Evolutionary conservation across 352 stramenopile genomes (phyloP).

Genomic region (Elongisporangium undulatum): DNA sequence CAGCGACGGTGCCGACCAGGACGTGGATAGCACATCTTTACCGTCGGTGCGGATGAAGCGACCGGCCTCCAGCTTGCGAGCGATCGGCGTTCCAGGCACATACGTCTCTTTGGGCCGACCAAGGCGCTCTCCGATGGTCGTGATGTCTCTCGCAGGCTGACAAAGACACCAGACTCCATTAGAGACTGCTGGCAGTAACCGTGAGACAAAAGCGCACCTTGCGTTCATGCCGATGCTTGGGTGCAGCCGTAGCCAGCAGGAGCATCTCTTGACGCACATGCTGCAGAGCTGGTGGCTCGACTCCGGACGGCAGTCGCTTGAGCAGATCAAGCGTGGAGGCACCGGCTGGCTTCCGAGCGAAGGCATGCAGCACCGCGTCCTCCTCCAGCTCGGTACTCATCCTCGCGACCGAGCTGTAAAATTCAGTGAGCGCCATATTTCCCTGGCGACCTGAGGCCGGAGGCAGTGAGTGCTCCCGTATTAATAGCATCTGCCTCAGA

Average conservation of each 20-base stretch:
- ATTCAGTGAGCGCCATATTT: neutral
- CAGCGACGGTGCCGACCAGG: conserved; percentile 1
- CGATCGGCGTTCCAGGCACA: conserved; percentile 29
- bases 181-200: neutral
- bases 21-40: conserved; percentile 3
- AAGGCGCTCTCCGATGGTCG: conserved; percentile 31
- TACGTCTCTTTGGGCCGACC: conserved; percentile 22
- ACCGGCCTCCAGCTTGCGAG: conserved; percentile 35
- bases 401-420: neutral
- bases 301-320: conserved; percentile 19
- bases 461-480: neutral
- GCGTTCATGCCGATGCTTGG: conserved; percentile 6
- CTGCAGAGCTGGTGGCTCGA: neutral
- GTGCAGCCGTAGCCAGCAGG: conserved; percentile 13
- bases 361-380: conserved; percentile 18
- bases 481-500: neutral
- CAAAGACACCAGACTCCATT: neutral
- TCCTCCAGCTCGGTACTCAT: conserved; percentile 8
- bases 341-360: conserved; percentile 16
- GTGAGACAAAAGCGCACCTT: conserved; percentile 5
- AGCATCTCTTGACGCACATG: conserved; percentile 52
- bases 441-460: neutral
- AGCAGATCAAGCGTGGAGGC: conserved; percentile 66
- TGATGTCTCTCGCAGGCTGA: conserved; percentile 20
- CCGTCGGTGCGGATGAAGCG: conserved; percentile 23